These are phyloP conservation scores for Moringa oleifera DNA, from an alignment of 345 rosid species.

Conservation along the genomic window DNA sequence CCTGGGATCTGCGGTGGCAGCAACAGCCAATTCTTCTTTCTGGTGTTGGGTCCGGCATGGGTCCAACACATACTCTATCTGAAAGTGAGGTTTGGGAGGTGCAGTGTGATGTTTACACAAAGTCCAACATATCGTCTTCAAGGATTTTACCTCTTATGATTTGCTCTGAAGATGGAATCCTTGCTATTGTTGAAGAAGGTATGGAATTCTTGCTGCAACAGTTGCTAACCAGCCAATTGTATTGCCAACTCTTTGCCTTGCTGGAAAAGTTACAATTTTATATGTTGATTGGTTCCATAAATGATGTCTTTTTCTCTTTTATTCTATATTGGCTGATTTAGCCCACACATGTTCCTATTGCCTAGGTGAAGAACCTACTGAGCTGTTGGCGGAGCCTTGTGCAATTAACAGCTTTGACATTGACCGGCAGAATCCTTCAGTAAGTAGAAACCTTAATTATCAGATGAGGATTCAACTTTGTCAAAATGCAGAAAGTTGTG, in stretches of 20 bases:
- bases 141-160: slow-evolving; percentile 75
- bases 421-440: slow-evolving; percentile 69
- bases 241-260: neutral
- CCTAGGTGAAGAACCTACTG: slow-evolving; percentile 65
- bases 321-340: neutral
- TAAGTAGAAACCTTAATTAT: slow-evolving; percentile 17
- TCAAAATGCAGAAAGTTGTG: neutral
- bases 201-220: slow-evolving; percentile 3
- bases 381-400: slow-evolving; percentile 85
- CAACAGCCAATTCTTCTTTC: slow-evolving; percentile 64
- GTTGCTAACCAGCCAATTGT: too few relatives aligned
- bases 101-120: slow-evolving; percentile 56
- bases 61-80: slow-evolving; percentile 35
- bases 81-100: slow-evolving; percentile 96
- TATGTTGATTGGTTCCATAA: too few relatives aligned
- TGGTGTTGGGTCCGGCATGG: slow-evolving; percentile 42
- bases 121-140: slow-evolving; percentile 57
- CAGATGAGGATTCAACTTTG: neutral
- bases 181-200: slow-evolving; percentile 81
- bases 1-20: slow-evolving; percentile 82
- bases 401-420: slow-evolving; percentile 92
- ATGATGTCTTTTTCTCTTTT: too few relatives aligned
- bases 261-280: neutral
- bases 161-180: slow-evolving; percentile 93
- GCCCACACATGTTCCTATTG: neutral